Base-by-base conservation (phyloP, 306 rosid species). In the Ceratonia siliqua region DNA sequence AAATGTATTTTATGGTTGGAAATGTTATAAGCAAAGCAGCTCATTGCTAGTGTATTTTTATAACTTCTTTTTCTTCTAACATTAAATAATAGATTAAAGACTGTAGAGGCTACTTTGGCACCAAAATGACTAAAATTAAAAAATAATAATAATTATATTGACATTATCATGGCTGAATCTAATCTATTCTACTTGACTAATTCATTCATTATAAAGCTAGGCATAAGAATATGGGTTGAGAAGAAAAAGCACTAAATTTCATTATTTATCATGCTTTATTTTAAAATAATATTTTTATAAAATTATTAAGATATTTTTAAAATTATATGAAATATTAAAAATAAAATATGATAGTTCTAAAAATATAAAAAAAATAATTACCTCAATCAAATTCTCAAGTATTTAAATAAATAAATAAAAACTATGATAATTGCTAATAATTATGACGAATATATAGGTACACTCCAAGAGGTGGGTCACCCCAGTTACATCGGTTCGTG, bases 11-110 rank as follows among this genome's bases (percentile, higher is more conserved):
- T 48, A 79, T 76, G 79, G 80, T 85, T 85, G 83, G 87, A 87
- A 81, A 80, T 80, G 84, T 87, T 80, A 75, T 72, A 87, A 85
- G 92, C 89, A 87, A 87, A 82, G 89, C 79, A 38, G 70, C 69
- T 62, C 43, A 24, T 70, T 61, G 68, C 64, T 45, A 46, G 55
- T 43, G 41, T 77, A 15, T 48, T 62, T 54, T 36, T 73, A 20
- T 59, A 69, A 57, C 24, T 24, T 58, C 53, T 62, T 62, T 74
- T 63, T 74, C 56, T 35, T 76, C 65, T 62, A 66, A 70, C 78
- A 82, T 70, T 70, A 65, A 81, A 78, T 78, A 85, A 79, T 72
- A 79, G 75, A 78, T 65, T 85, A 71, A 72, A 38, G 32, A 28
- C 32, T 77, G 77, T 17, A 74, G 75, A 76, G 75, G 66, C 65